Conservation (phyloP, 139 green algal genomes). For the Tetratostichococcus sp. region DNA sequence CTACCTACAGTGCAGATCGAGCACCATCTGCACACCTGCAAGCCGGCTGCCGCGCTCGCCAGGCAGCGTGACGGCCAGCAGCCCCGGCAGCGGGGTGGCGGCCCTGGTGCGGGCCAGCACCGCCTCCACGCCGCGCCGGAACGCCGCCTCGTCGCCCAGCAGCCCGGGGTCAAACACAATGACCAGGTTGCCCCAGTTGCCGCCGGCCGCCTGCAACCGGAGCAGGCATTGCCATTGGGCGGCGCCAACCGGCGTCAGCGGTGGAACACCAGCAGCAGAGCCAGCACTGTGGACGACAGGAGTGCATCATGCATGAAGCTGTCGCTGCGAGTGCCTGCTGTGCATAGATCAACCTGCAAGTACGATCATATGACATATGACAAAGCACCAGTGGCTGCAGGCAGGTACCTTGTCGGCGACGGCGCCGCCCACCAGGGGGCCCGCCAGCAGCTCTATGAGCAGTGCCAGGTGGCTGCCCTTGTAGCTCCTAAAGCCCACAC, state of each 20-base stretch:
- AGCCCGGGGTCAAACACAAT: conserved; percentile 61
- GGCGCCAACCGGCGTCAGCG: too few species aligned
- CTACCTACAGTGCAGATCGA: background rate
- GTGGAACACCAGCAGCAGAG: too few species aligned
- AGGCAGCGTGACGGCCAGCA: conserved; percentile 65
- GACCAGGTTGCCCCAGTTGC: conserved; percentile 79
- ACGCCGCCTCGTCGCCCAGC: conserved; percentile 34
- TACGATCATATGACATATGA: too few species aligned
- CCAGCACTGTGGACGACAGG: too few species aligned
- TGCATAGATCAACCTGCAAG: too few species aligned
- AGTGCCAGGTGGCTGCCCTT: conserved; percentile 70
- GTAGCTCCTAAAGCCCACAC: conserved; percentile 22
- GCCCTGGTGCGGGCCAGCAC: conserved; percentile 47
- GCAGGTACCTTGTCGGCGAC: conserved; percentile 59
- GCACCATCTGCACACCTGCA: conserved; percentile 6
- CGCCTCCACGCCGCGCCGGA: conserved; percentile 5
- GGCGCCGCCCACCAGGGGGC: conserved; percentile 61
- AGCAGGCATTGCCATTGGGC: background rate
- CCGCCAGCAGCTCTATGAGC: conserved; percentile 75
- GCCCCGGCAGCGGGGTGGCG: conserved; percentile 40
- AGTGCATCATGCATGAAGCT: too few species aligned
- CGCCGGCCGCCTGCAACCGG: conserved; percentile 15
- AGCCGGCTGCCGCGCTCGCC: conserved; percentile 59
- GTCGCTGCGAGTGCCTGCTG: too few species aligned
- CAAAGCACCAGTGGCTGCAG: too few species aligned